A percentile compares a stretch with the other conserved stretches of the same genome.
These are phyloP conservation scores for Tetragonia tetragonoides DNA, from an alignment of 148 eudicot species.

Conservation along the genomic window DNA sequence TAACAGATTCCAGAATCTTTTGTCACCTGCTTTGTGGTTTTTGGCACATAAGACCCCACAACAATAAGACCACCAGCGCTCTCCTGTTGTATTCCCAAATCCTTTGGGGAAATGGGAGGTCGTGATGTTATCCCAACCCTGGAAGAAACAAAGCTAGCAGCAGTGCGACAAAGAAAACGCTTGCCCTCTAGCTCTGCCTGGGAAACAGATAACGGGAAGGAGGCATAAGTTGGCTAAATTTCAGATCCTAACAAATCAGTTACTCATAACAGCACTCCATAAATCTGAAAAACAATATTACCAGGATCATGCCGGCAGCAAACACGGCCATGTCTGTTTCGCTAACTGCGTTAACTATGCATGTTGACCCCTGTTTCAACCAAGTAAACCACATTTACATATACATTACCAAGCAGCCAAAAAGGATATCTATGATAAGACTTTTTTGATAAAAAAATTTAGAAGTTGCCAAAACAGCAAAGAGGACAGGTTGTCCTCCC, in stretches of 20 bases:
- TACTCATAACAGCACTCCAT: neutral
- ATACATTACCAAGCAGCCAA: neutral
- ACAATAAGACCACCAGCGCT: conserved; percentile 83
- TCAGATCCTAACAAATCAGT: conserved; percentile 12
- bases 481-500: too few relatives aligned
- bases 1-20: neutral
- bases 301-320: conserved; percentile 97
- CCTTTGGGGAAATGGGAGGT: conserved; percentile 71
- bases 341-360: conserved; percentile 93
- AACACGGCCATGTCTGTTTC: conserved; percentile 97
- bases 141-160: conserved; percentile 98
- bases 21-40: conserved; percentile 91
- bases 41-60: conserved; percentile 98
- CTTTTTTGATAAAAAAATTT: too few relatives aligned
- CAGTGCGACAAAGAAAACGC: conserved; percentile 86
- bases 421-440: neutral
- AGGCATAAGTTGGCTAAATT: neutral
- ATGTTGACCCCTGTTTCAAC: conserved; percentile 78
- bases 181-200: conserved; percentile 95
- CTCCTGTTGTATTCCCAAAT: conserved; percentile 57
- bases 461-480: too few relatives aligned
- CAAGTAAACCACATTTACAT: neutral
- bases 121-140: conserved; percentile 76
- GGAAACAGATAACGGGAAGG: conserved; percentile 3
- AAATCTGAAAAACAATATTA: conserved; percentile 19